Evolutionary conservation across 169 alveolate genomes (phyloP), one percentile per base, ranked within the genome.

Genomic region (Cystoisospora suis): DNA sequence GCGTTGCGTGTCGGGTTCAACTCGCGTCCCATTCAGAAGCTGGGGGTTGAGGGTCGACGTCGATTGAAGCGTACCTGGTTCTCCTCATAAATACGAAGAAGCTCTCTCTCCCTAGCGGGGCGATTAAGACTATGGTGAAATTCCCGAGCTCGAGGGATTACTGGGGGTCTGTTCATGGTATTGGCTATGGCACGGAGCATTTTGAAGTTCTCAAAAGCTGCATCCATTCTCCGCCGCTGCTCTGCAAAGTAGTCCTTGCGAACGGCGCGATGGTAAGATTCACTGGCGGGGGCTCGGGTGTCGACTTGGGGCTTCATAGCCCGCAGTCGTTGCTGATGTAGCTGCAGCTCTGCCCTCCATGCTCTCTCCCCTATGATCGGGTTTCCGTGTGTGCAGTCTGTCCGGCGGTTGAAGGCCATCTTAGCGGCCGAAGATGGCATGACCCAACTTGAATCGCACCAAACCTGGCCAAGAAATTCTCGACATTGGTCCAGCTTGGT

Each of bases 321-420:
- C 81, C 79, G 77, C 86, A 89, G 32, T 38, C 93, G 81, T 53
- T 89, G 61, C 56, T 77, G 75, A 47, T 89, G 93, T 85, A 77
- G 29, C 45, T 58, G 79, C 7, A 77, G 86, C 75, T 56, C 88
- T 42, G 40, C 20, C 38, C 80, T 36, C 89, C 93, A 38, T 34
- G 88, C 93, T 12, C 93, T 83, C 27, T 59, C 77, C 34, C 93
- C 89, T 59, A 89, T 86, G 32, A 72, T 53, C 32, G 93, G 93
- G 86, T 89, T 89, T 36, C 93, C 93, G 75, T 89, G 93, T 36
- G 93, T 89, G 40, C 93, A 89, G 77, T 89, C 93, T 27, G 93
- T 77, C 42, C 93, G 89, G 29, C 65, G 88, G 83, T 89, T 89
- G 23, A 72, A 40, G 83, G 83, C 83, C 83, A 72, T 72, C 12